Conservation (phyloP, 208 protist genomes). For the Leishmania mexicana region DNA sequence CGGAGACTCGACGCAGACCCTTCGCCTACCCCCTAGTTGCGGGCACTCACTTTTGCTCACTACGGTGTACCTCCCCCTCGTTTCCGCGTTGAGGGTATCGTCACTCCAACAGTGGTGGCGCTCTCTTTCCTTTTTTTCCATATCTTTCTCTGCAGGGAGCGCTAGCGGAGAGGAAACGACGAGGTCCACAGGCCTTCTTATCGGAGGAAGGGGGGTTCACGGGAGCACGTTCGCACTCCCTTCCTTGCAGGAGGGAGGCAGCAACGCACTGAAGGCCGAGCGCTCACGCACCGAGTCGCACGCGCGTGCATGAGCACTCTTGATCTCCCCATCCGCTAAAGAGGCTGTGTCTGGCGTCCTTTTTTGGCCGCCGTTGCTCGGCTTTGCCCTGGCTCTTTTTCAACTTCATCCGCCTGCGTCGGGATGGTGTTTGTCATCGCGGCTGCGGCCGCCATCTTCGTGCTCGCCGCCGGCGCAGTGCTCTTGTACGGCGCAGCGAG, state of each 20-base stretch:
- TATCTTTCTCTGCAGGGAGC: neutral
- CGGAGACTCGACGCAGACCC: neutral
- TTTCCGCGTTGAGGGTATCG: neutral
- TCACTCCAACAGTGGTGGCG: neutral
- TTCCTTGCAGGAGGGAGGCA: neutral
- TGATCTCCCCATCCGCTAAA: neutral
- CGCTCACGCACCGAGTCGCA: neutral
- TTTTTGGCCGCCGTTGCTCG: neutral
- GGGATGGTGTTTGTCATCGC: slow-evolving; percentile 15
- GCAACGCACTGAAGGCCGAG: neutral
- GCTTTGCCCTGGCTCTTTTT: neutral
- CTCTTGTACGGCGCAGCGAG: slow-evolving; percentile 38
- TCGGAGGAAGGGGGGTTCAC: neutral
- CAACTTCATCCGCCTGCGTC: neutral
- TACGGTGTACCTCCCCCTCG: neutral
- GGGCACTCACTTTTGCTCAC: neutral
- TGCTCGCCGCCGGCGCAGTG: slow-evolving; percentile 29
- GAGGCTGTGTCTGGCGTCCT: neutral
- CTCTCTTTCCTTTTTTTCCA: neutral
- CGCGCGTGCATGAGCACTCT: neutral
- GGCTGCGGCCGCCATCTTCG: slow-evolving; percentile 22
- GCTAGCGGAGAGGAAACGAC: neutral
- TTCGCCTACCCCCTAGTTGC: neutral
- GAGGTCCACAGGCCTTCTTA: neutral
- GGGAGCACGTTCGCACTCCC: neutral